Evolutionary conservation across 1,139 yeast genomes (phyloP).

Genomic region (Sugiyamaella neomexicana): DNA sequence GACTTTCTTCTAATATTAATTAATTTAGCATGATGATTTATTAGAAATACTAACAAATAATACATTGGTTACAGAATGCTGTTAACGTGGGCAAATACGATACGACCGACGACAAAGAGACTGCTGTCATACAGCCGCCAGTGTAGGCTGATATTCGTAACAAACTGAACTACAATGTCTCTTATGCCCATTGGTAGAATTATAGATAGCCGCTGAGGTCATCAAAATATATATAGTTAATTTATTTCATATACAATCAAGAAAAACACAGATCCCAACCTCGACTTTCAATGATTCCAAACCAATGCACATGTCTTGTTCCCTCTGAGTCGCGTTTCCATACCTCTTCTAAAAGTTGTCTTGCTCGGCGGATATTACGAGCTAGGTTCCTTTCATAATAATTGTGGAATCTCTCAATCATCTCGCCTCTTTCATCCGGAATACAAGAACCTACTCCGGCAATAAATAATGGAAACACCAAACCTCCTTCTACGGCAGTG

Average conservation of each 20-base stretch:
- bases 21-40: too few species aligned
- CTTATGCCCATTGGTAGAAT: too few species aligned
- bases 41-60: too few species aligned
- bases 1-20: too few species aligned
- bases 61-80: too few species aligned
- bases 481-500: constrained; percentile 66
- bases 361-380: constrained; percentile 63
- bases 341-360: constrained; percentile 57
- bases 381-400: constrained; percentile 64
- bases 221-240: too few species aligned
- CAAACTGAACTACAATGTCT: too few species aligned
- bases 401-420: constrained; percentile 55
- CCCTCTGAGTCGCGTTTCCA: constrained; percentile 54
- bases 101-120: too few species aligned
- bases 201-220: constrained; percentile 3
- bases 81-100: too few species aligned
- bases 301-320: constrained; percentile 62
- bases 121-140: too few species aligned
- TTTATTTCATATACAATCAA: constrained; percentile 30
- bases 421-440: constrained; percentile 46
- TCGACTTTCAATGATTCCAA: constrained; percentile 58
- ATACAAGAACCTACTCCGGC: constrained; percentile 70
- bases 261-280: constrained; percentile 86
- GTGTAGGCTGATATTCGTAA: too few species aligned
- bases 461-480: constrained; percentile 74